These are phyloP conservation scores for Hevea brasiliensis DNA, from an alignment of 345 rosid genomes.

Conservation along the genomic window DNA sequence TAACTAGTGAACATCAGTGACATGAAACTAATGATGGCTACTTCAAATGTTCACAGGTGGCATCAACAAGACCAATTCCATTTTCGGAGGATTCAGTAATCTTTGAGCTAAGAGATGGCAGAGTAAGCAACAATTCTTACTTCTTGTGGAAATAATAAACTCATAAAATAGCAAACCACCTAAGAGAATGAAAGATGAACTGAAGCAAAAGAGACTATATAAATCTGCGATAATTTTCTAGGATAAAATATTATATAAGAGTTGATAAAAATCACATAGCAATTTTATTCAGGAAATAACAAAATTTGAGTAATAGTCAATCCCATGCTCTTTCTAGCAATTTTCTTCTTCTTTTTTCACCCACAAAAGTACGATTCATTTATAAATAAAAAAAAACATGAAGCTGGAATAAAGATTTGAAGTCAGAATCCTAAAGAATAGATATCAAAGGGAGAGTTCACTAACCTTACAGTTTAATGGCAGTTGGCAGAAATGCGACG, in stretches of 20 bases:
- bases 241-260: too few species aligned
- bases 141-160: too few species aligned
- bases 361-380: neutral
- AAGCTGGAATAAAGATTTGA: neutral
- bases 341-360: too few species aligned
- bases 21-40: conserved; percentile 11
- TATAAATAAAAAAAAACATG: neutral
- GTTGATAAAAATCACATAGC: too few species aligned
- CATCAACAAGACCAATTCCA: conserved; percentile 58
- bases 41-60: conserved; percentile 44
- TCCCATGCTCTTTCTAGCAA: too few species aligned
- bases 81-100: conserved; percentile 54
- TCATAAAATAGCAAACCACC: too few species aligned
- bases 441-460: neutral
- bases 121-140: conserved; percentile 51
- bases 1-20: conserved; percentile 6
- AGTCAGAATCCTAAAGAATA: neutral
- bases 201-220: too few species aligned
- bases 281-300: too few species aligned
- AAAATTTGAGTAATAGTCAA: too few species aligned
- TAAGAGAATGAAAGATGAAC: too few species aligned
- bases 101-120: conserved; percentile 66
- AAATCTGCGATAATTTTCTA: too few species aligned
- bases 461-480: conserved; percentile 23
- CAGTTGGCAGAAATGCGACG: conserved; percentile 60